phyloP scores from a whole-genome alignment of 139 green algal genomes.

The Micractinium conductrix region DNA sequence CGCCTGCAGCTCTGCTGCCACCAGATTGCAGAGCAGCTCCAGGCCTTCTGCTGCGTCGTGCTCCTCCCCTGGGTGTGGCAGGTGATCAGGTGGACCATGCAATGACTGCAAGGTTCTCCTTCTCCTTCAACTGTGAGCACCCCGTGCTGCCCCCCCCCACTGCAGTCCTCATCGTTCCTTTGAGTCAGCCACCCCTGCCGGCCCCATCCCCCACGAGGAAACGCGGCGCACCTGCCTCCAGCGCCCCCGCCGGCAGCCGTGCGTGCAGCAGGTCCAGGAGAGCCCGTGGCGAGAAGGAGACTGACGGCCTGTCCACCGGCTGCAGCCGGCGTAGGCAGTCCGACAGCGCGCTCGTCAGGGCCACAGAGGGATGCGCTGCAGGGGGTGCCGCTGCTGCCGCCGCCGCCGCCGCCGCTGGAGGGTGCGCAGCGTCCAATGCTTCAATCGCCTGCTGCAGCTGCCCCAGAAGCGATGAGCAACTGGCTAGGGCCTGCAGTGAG shows the following conservation, averaged over 20 bases:
- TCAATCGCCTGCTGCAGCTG: background rate
- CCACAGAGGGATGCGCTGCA: background rate
- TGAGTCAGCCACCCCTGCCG: too few relatives aligned
- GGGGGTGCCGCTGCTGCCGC: background rate
- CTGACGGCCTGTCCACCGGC: background rate
- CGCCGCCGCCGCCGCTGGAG: background rate
- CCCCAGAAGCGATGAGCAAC: slow-evolving; percentile 5
- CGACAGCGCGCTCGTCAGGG: background rate
- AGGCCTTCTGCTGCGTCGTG: slow-evolving; percentile 43
- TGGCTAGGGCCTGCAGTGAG: slow-evolving; percentile 29
- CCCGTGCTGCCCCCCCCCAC: too few relatives aligned
- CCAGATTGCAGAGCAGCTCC: slow-evolving; percentile 13
- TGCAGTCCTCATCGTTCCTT: too few relatives aligned
- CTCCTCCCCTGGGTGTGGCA: too few relatives aligned
- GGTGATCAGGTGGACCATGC: too few relatives aligned
- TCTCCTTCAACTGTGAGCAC: too few relatives aligned
- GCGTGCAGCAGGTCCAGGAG: background rate
- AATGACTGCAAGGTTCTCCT: too few relatives aligned
- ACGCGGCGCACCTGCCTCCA: slow-evolving; percentile 16
- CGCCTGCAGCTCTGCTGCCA: slow-evolving; percentile 6
- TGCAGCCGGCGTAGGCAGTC: slow-evolving; percentile 2
- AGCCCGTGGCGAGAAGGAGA: background rate
- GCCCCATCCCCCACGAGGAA: too few relatives aligned
- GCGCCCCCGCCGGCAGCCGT: background rate
- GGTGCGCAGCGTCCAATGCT: too few relatives aligned